A percentile compares a stretch with the other conserved stretches of the same genome.
These are phyloP conservation scores for Cucurbita ficifolia DNA, from an alignment of 306 rosid genomes.

Conservation along the genomic window DNA sequence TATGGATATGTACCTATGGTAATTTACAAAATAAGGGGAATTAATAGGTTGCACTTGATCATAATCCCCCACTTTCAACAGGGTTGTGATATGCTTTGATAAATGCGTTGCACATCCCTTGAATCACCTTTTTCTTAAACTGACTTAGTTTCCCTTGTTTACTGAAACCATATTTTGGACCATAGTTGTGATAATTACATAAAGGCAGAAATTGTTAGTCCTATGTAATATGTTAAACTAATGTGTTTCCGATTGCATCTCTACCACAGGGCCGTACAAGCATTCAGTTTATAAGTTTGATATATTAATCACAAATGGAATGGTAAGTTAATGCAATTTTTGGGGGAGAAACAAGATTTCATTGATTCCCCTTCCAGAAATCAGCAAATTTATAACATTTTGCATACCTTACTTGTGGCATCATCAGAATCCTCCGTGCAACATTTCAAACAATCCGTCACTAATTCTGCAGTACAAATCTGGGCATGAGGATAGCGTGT, in stretches of 20 bases:
- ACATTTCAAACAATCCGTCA: conserved; percentile 65
- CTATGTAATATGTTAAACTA: background rate
- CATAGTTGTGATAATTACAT: background rate
- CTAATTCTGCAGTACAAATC: conserved; percentile 46
- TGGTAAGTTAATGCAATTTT: background rate
- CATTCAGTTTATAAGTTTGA: background rate
- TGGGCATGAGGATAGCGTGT: background rate
- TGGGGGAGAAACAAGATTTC: background rate
- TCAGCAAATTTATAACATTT: background rate
- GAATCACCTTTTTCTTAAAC: background rate
- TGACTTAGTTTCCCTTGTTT: background rate
- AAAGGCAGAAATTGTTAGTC: no score
- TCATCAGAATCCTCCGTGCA: conserved; percentile 79
- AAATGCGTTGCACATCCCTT: background rate
- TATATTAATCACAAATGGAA: background rate
- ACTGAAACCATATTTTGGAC: background rate
- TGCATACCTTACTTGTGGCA: conserved; percentile 56
- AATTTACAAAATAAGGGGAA: background rate
- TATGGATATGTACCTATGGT: background rate
- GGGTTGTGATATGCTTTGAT: background rate
- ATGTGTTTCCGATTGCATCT: background rate
- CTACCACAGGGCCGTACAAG: background rate
- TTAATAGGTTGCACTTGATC: background rate
- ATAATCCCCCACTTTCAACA: background rate
- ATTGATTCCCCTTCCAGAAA: background rate